phyloP scores from a whole-genome alignment of 495 filamentous ascomycete genomes.

The Pseudoneurospora amorphoporcata region DNA sequence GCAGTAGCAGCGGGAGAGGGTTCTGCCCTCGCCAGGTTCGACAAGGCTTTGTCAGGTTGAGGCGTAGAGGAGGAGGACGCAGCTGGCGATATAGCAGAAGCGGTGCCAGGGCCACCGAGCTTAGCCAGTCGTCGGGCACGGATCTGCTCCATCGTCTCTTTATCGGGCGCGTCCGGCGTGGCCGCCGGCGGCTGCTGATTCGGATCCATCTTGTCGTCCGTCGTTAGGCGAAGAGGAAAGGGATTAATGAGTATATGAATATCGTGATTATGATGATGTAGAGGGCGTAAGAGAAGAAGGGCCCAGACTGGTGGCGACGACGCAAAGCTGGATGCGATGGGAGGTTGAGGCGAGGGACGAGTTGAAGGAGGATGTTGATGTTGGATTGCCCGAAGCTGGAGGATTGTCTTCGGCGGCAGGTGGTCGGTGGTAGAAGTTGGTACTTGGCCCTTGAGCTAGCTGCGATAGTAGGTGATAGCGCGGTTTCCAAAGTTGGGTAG shows the following conservation, averaged over 20 bases:
- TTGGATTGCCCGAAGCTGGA: not conserved
- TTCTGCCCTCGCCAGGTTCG: slow-evolving; percentile 1
- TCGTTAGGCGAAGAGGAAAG: not conserved
- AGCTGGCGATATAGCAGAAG: slow-evolving; percentile 1
- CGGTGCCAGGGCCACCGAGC: slow-evolving; percentile 24
- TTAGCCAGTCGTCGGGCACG: slow-evolving; percentile 31
- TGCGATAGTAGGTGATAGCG: not conserved
- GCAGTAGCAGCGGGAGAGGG: slow-evolving; percentile 1
- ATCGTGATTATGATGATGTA: not conserved
- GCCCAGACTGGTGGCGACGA: not conserved
- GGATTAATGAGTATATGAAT: not conserved
- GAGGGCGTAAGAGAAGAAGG: not conserved
- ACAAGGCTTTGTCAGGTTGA: not conserved
- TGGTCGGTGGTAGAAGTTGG: not conserved
- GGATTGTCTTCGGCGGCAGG: not conserved
- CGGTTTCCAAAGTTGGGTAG: not conserved
- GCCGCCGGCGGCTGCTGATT: slow-evolving; percentile 15
- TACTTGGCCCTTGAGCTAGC: not conserved
- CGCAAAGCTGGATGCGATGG: not conserved
- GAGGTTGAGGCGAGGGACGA: not conserved
- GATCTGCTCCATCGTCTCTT: slow-evolving; percentile 31
- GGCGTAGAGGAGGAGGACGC: not conserved
- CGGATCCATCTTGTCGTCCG: slow-evolving; percentile 17
- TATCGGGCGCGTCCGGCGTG: slow-evolving; percentile 21
- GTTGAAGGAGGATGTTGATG: not conserved